A percentile compares a stretch with the other conserved stretches of the same genome.
phyloP scores from a whole-genome alignment of 495 filamentous ascomycete genomes.

The Aspergillus hancockii region DNA sequence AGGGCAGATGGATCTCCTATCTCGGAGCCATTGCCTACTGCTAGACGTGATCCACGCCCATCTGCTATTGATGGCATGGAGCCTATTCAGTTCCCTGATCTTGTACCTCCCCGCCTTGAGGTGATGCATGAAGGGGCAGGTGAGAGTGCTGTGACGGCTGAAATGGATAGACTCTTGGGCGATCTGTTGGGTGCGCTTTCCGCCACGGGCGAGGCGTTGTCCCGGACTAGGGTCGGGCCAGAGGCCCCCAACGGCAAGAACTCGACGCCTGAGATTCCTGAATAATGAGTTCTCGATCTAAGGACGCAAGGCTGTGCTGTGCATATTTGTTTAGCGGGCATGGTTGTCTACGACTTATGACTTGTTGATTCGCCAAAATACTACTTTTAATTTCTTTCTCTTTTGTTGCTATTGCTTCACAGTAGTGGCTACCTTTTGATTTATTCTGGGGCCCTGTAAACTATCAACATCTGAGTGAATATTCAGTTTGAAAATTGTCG shows the following conservation, averaged over 20 bases:
- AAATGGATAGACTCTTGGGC: slow-evolving; percentile 41
- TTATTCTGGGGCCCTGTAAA: background rate
- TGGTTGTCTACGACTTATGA: background rate
- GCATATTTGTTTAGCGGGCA: background rate
- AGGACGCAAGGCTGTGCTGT: background rate
- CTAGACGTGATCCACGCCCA: slow-evolving; percentile 16
- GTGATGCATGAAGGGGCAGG: slow-evolving; percentile 37
- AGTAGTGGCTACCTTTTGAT: background rate
- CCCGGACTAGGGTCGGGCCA: slow-evolving; percentile 15
- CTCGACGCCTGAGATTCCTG: slow-evolving; percentile 14
- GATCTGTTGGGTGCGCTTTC: slow-evolving; percentile 41
- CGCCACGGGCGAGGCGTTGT: slow-evolving; percentile 37
- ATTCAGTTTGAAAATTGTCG: background rate
- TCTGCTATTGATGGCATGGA: slow-evolving; percentile 12
- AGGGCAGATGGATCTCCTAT: slow-evolving; percentile 26
- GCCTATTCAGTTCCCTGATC: slow-evolving; percentile 33
- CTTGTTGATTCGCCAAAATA: background rate
- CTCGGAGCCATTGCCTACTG: slow-evolving; percentile 30
- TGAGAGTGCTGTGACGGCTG: slow-evolving; percentile 32
- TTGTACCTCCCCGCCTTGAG: slow-evolving; percentile 36
- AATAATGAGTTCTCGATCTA: slow-evolving; percentile 2
- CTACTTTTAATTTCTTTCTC: background rate
- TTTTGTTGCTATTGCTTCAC: background rate
- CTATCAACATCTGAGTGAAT: background rate
- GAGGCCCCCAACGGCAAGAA: slow-evolving; percentile 10